Percentiles rank a stretch among this genome's conserved stretches.
phyloP scores from a whole-genome alignment of 169 alveolate genomes.

The Pseudocohnilembus persalinus region DNA sequence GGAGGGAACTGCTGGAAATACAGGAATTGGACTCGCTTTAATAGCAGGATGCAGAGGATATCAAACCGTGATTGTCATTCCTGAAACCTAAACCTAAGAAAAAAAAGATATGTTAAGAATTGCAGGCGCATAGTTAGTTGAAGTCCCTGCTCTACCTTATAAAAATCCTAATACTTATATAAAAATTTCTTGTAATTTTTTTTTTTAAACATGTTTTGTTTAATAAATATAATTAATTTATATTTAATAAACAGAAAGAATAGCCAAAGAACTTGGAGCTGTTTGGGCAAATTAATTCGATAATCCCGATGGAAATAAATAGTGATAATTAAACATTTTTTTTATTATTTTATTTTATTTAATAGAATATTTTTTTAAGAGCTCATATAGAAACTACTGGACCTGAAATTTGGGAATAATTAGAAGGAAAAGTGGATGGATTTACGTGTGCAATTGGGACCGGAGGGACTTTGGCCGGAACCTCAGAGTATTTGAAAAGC shows the following conservation, averaged over 20 bases:
- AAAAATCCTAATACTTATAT: background rate
- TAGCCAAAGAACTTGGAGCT: background rate
- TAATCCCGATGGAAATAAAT: background rate
- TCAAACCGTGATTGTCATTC: constrained; percentile 17
- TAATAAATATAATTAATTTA: too few relatives aligned
- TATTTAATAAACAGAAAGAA: background rate
- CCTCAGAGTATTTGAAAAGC: constrained; percentile 24
- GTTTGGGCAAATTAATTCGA: background rate
- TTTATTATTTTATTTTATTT: too few relatives aligned
- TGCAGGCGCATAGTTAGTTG: constrained; percentile 19
- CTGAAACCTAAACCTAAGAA: constrained; percentile 27
- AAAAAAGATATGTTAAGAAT: constrained; percentile 15
- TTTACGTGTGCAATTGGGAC: constrained; percentile 35
- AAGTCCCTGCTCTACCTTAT: background rate
- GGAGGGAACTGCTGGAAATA: constrained; percentile 44
- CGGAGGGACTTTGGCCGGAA: constrained; percentile 46
- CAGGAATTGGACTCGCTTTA: constrained; percentile 33
- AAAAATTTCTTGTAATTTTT: background rate
- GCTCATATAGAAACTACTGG: constrained; percentile 42
- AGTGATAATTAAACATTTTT: background rate
- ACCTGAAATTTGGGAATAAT: constrained; percentile 38
- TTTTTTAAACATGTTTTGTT: too few relatives aligned
- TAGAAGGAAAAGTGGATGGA: constrained; percentile 34
- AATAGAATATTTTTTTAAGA: background rate
- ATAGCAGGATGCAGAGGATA: constrained; percentile 21